A percentile compares a stretch with the other conserved stretches of the same genome.
Conservation (phyloP, 305 asterid species). For the Solanum hybrid region DNA sequence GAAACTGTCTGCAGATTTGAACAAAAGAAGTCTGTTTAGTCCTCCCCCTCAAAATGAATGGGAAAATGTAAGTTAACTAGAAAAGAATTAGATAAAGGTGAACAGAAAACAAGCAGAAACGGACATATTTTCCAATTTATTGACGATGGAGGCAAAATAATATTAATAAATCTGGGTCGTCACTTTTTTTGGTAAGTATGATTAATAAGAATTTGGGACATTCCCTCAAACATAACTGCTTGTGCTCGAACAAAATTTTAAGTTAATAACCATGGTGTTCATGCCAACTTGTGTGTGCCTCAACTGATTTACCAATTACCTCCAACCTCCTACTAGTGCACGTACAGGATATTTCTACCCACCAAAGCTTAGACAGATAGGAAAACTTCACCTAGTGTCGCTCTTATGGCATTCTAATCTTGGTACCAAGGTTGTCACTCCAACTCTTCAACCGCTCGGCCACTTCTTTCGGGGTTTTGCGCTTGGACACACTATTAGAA, state of each 20-base stretch:
- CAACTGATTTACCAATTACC: neutral
- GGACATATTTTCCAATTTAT: neutral
- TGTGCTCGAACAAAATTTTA: neutral
- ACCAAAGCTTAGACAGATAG: neutral
- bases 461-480: neutral
- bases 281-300: neutral
- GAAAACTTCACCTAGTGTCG: neutral
- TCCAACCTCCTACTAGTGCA: neutral
- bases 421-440: neutral
- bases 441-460: neutral
- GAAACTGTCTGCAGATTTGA: conserved; percentile 77
- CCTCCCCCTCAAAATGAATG: neutral
- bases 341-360: neutral
- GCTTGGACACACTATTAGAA: neutral
- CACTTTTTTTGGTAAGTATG: neutral
- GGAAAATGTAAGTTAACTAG: neutral
- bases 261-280: neutral
- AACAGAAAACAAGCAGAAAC: neutral
- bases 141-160: neutral
- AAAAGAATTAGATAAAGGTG: neutral
- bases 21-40: neutral
- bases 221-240: neutral
- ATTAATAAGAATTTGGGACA: neutral
- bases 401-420: neutral
- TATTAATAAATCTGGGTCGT: neutral